A percentile compares a stretch with the other conserved stretches of the same genome.
phyloP scores from a whole-genome alignment of 305 asterid genomes.

The Fraxinus dipetala region DNA sequence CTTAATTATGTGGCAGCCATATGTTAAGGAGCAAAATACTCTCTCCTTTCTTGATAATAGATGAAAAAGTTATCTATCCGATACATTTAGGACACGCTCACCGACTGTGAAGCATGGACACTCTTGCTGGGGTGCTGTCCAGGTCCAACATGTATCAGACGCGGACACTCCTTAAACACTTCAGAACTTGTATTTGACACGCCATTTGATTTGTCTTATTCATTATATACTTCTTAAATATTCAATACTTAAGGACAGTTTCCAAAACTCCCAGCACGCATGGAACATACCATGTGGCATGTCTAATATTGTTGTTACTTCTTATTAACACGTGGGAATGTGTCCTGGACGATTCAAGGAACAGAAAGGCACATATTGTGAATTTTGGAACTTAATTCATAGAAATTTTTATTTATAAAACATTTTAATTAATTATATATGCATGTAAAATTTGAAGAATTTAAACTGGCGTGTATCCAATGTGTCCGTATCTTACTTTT shows the following conservation, averaged over 20 bases:
- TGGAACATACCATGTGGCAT: neutral
- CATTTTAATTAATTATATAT: neutral
- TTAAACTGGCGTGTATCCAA: neutral
- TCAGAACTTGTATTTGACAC: neutral
- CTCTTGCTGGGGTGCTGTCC: neutral
- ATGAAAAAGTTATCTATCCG: neutral
- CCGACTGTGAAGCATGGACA: neutral
- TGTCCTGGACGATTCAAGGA: neutral
- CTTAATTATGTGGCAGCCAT: constrained; percentile 4
- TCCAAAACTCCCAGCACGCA: neutral
- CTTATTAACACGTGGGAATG: neutral
- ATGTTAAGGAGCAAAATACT: neutral
- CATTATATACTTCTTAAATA: neutral
- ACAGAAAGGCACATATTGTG: neutral
- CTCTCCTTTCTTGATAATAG: neutral
- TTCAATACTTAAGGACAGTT: neutral
- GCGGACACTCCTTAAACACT: neutral
- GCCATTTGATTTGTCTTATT: neutral
- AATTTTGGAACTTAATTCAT: neutral
- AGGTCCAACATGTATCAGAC: neutral
- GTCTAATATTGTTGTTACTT: neutral
- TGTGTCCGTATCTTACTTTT: neutral
- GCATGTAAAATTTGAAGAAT: neutral
- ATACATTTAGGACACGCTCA: neutral
- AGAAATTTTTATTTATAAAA: neutral